Evolutionary conservation across 352 stramenopile genomes (phyloP), one percentile per base, ranked within the genome.

Genomic region (Peronosclerospora sorghi): DNA sequence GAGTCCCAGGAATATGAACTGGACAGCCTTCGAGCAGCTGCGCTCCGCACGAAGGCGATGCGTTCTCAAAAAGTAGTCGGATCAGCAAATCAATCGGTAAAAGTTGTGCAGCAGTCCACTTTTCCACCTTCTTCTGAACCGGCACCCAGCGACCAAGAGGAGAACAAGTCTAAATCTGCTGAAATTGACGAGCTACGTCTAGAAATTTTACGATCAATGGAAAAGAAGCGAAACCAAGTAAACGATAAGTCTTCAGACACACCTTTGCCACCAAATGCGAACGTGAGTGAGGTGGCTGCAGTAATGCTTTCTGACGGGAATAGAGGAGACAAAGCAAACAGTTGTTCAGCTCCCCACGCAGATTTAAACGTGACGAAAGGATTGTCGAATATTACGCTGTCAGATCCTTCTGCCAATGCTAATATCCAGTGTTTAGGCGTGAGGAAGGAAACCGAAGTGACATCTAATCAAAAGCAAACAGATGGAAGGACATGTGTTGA

Each of bases 41-140:
- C 73, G 1, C 51, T 87, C 12, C 65, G 68, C 9, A 83, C 67
- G 5, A 89, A 89, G 20, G 70, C 62, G 1, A 86, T 83, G 32
- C 56, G 61, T 3, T 17, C 36, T 9, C 24, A 35, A 32, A 55
- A 54, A 39, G 45, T 38, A 24, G 29, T 34, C 20, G 41, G 36
- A 34, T 5, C 24, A 12, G 29, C 18, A 32, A 47, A 36, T 19
- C 15, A 45, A 23, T 30, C 27, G 23, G 19, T 28, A 9, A 27
- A n/a, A 5, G 21, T 18, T 8, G 12, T 10, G 13, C 35, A 34
- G 32, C 23, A 32, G 32, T 43, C 24, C 13, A 39, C 40, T 10
- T 48, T 37, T 19, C 32, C 36, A 15, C n/a, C 5, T 38, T 40
- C 51, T 15, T 32, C 39, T 50, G 12, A 30, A n/a, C 38, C 19